Evolutionary conservation across 1,139 yeast genomes (phyloP).

Genomic region (Zhuliangozyma parablackwelliae): DNA sequence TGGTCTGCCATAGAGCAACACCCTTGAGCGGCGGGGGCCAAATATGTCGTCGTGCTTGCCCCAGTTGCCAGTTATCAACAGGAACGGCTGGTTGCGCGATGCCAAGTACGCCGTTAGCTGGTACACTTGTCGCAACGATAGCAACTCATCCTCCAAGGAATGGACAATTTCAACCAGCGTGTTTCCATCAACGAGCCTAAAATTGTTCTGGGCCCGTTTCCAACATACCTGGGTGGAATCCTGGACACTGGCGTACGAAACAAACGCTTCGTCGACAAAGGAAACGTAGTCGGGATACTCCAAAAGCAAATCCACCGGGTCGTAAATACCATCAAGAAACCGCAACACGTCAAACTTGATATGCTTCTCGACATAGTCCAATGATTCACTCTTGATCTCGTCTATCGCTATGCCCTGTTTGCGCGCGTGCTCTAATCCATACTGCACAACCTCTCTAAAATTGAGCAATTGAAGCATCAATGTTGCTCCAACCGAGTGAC

Average conservation of each 20-base stretch:
- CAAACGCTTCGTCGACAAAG: constrained; percentile 35
- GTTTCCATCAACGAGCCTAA: constrained; percentile 2
- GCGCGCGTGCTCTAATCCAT: constrained; percentile 10
- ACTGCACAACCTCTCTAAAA: constrained; percentile 14
- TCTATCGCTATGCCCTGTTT: no score
- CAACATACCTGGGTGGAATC: constrained; percentile 22
- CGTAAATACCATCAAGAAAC: constrained; percentile 40
- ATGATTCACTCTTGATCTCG: no score
- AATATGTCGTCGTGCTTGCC: constrained; percentile 35
- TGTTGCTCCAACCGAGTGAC: constrained; percentile 86
- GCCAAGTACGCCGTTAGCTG: constrained; percentile 16
- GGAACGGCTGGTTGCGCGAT: constrained; percentile 5
- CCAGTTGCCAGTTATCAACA: constrained; percentile 17
- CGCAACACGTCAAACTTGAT: constrained; percentile 1
- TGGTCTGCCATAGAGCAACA: no score
- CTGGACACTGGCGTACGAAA: constrained; percentile 13
- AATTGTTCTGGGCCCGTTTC: neutral
- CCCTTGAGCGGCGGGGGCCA: neutral
- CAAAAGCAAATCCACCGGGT: constrained; percentile 22
- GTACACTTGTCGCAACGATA: constrained; percentile 23
- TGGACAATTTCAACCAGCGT: constrained; percentile 18
- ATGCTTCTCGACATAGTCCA: neutral
- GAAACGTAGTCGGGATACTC: constrained; percentile 33
- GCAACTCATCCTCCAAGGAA: constrained; percentile 32
- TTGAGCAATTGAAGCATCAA: constrained; percentile 54